Base-by-base conservation (phyloP, 2,329 filamentous ascomycete species). In the Hypoxylon sp. region DNA sequence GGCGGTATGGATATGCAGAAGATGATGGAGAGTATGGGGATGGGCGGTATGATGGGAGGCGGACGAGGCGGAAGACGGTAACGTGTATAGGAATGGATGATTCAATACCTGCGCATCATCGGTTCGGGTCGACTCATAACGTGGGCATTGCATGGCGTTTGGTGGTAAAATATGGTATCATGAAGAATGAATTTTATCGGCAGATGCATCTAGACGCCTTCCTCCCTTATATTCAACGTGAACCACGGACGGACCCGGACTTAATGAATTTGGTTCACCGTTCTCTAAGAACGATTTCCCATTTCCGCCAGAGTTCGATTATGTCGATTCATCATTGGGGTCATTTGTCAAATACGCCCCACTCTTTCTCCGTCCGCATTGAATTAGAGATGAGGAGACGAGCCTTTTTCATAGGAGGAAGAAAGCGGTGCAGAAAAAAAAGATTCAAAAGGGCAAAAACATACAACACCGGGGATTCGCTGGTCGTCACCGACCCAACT, bases 1-100 rank as follows among this genome's bases (percentile, higher is more conserved):
- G 89, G 90, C 28, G 86, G 91, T 65, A 87, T 91, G 81, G 90
- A 91, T 69, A 91, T 96, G 89, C 89, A 91, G 78, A 90, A 91
- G 72, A 93, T 96, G 92, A 86, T 93, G 91, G 83, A 86, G 79
- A 87, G 90, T 75, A 89, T 90, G 87, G 87, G 87, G 23, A 88
- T 90, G 86, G 86, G 87, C 6, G 85, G 85, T 1, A 84, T 86
- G 80, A 82, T 82, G 57, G 85, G 84, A 5, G 81, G 76, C 10
- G 75, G 78, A 32, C 74, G 79, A 17, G 75, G 78, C 19, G 77
- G 77, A 11, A 71, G 75, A 28, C 70, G 76, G 62, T 76, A 69
- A 65, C 45, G 38, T 11, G 58, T 34, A 60, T 52, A 52, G 64
- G 49, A 57, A 56, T 36, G 45, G 57, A 49, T 36, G 48, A 51